Evolutionary conservation across 192 early-diverging fungal genomes (phyloP), one percentile per base, ranked within the genome.

Genomic region (Chytriomyces hyalinus): DNA sequence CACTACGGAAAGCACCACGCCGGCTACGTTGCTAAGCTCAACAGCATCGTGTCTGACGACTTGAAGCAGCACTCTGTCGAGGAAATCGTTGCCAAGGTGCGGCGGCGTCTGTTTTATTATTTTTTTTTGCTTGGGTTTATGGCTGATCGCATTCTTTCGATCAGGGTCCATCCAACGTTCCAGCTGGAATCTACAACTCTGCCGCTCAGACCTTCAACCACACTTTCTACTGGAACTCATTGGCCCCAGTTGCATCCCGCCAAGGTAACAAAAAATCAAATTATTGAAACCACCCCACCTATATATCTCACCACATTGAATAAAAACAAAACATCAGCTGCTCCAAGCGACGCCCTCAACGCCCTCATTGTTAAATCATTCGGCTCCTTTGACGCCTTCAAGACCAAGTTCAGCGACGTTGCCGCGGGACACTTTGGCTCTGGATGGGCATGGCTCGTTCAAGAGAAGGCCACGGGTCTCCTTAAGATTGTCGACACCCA

Each of bases 141-240:
- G 53, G 15, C 53, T 57, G 15, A 57, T 57, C 53, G 20, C 53
- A 13, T n/a, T 57, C 13, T 26, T 0, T 26, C n/a, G n/a, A 10
- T 20, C 72, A 73, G 61, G 72, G 72, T 44, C 72, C 72, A 63
- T 22, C 77, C 49, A 73, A 70, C 70, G 69, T 78, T 36, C 77
- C 77, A 17, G 77, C 77, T 49, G 77, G 77, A n/a, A 70, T 73
- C 68, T 78, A 78, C 77, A 78, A 78, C 92, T 17, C 93, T 93
- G 77, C 77, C 65, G 77, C 77, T 13, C 77, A 78, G 70, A 70
- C 77, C 75, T 90, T 43, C 72, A 73, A 73, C 61, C 72, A 73
- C 72, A 73, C 72, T 46, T 73, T 73, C 61, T 73, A 73, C 72
- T 73, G 72, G 72, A 73, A 73, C 17, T 73, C 72, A 7, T 46